These are phyloP conservation scores for Puccinia triticina DNA, from an alignment of 1,284 basidiomycete species.

Conservation along the genomic window DNA sequence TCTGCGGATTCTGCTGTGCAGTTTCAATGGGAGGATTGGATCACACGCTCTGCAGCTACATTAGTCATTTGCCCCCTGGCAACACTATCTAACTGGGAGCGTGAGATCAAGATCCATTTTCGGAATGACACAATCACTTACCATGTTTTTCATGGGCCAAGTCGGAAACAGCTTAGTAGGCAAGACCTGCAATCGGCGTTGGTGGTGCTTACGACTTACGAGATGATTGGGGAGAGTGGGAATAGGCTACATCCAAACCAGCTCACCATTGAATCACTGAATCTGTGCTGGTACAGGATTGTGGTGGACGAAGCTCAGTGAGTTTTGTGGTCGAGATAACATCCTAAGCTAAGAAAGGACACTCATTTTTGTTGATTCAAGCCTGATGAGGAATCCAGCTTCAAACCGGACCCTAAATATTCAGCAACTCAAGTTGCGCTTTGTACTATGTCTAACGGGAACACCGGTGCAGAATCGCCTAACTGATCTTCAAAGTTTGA, in stretches of 20 bases:
- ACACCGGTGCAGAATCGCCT: constrained; percentile 60
- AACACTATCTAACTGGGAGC: not conserved
- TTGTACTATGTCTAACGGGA: constrained; percentile 59
- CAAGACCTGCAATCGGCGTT: not conserved
- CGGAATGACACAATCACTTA: not conserved
- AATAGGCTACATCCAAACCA: not conserved
- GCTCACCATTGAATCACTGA: not conserved
- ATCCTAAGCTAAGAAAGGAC: too few species aligned
- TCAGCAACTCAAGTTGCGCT: constrained; percentile 58
- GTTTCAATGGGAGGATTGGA: not conserved
- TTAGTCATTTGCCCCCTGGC: not conserved
- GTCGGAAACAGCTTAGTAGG: not conserved
- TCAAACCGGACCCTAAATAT: constrained; percentile 58
- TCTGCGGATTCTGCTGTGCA: too few species aligned
- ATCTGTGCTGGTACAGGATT: constrained; percentile 59
- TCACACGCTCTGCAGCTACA: not conserved
- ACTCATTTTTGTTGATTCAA: not conserved
- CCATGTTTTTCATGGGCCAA: not conserved
- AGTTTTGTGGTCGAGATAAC: not conserved
- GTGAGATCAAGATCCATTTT: not conserved
- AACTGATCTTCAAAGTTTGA: constrained; percentile 58
- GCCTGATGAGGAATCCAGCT: constrained; percentile 57
- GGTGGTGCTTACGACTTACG: not conserved
- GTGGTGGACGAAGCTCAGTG: constrained; percentile 59
- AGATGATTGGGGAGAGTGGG: constrained; percentile 8